Evolutionary conservation across 2,329 filamentous ascomycete genomes (phyloP), one percentile per base, ranked within the genome.

Genomic region (Exophiala calicioides): DNA sequence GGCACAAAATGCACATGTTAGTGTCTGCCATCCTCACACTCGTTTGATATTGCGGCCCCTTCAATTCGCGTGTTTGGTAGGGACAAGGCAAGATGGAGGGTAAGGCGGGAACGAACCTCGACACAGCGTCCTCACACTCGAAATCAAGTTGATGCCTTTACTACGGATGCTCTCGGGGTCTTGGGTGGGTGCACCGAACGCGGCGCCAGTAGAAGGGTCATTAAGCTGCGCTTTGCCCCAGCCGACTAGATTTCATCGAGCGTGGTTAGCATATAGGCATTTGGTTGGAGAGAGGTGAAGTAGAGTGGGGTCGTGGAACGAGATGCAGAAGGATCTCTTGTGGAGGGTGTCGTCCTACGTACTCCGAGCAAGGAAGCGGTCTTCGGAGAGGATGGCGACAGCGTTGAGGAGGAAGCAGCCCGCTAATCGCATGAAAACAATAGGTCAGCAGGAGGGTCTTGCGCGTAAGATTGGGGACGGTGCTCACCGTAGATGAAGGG

Each of bases 311-410:
- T 2, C 15, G 9, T 6, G 10, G 29, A 15, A 23, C 7, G 6
- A 9, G 19, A n/a, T 23, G 9, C n/a, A 10, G 16, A 18, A 21
- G 4, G n/a, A n/a, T n/a, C n/a, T n/a, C n/a, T 12, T 1, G 6
- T 24, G 9, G 44, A 31, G 35, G 44, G 37, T 31, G 41, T 3
- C 16, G 15, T 8, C 12, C 26, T 18, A 52, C 52, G 23, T 55
- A 55, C 72, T 90, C 69, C 88, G 82, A 47, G 85, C 86, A 58
- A 95, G 86, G 69, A 95, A 95, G 53, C 90, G 86, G 72, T 95
- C 90, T 80, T 95, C 90, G 60, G 89, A 95, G 57, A 97, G 85
- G 64, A 96, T 83, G 55, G 90, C 89, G 65, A 97, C 85, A 58
- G 89, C 88, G 71, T 98, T 98, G 71, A 93, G 84, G 65, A 97